Conservation (phyloP, 345 rosid species). For the Odontarrhena argentea region DNA sequence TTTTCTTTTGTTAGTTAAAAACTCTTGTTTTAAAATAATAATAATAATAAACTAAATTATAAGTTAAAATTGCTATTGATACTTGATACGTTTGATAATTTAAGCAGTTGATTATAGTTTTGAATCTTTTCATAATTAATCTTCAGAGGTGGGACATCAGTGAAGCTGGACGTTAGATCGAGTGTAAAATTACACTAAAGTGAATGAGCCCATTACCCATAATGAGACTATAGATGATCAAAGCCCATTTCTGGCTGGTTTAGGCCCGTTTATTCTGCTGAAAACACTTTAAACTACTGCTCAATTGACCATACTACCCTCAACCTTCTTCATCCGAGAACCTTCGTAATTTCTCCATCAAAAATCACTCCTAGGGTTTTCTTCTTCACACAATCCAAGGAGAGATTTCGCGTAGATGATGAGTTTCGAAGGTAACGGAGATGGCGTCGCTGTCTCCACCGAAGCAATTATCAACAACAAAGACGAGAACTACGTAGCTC, state of each 20-base stretch:
- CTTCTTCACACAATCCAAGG: slow-evolving; percentile 9
- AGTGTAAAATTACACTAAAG: too few relatives aligned
- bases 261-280: neutral
- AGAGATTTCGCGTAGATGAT: slow-evolving; percentile 11
- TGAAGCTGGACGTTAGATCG: too few relatives aligned
- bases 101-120: too few relatives aligned
- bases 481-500: slow-evolving; percentile 26
- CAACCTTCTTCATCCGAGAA: slow-evolving; percentile 13
- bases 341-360: slow-evolving; percentile 6
- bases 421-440: slow-evolving; percentile 43
- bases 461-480: slow-evolving; percentile 1
- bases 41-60: too few relatives aligned
- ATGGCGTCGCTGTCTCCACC: slow-evolving; percentile 19
- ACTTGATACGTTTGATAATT: too few relatives aligned
- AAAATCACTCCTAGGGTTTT: slow-evolving; percentile 34
- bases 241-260: neutral
- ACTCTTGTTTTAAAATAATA: too few relatives aligned
- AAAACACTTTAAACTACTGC: neutral
- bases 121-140: too few relatives aligned
- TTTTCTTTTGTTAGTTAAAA: too few relatives aligned
- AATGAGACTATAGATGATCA: neutral
- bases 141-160: too few relatives aligned
- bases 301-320: slow-evolving; percentile 25
- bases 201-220: neutral
- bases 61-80: too few relatives aligned